Evolutionary conservation across 495 filamentous ascomycete species (phyloP).

Genomic region (Penicillium pulvis): DNA sequence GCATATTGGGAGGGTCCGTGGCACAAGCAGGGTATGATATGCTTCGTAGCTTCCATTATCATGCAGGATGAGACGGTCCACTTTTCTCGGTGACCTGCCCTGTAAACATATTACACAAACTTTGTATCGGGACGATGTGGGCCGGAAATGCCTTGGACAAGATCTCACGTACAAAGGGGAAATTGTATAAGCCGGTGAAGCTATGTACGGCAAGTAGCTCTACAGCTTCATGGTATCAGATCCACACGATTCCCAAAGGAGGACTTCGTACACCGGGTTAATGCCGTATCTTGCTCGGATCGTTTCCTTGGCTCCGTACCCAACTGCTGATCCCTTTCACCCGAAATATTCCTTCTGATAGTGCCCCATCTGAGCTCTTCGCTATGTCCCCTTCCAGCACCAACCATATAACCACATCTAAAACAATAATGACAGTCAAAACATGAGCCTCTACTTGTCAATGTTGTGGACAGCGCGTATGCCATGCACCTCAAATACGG

Average conservation of each 20-base stretch:
- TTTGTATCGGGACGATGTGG: slow-evolving; percentile 7
- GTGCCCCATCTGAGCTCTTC: slow-evolving; percentile 7
- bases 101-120: not conserved
- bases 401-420: too few relatives aligned
- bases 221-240: slow-evolving; percentile 16
- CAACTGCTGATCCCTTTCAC: slow-evolving; percentile 1
- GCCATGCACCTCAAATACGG: slow-evolving; percentile 15
- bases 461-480: not conserved
- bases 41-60: slow-evolving; percentile 18
- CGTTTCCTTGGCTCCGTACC: not conserved
- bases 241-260: not conserved
- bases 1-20: slow-evolving; percentile 23
- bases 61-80: slow-evolving; percentile 22
- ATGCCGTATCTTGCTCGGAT: not conserved
- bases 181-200: not conserved
- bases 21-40: slow-evolving; percentile 23
- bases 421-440: slow-evolving; percentile 7
- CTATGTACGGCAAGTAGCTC: not conserved
- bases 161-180: slow-evolving; percentile 10
- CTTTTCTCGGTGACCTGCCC: slow-evolving; percentile 16
- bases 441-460: not conserved
- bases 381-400: slow-evolving; percentile 7
- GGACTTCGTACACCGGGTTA: not conserved
- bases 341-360: slow-evolving; percentile 8
- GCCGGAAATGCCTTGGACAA: slow-evolving; percentile 10